These are phyloP conservation scores for Auricularia cornea DNA, from an alignment of 768 basidiomycete species.

Conservation along the genomic window DNA sequence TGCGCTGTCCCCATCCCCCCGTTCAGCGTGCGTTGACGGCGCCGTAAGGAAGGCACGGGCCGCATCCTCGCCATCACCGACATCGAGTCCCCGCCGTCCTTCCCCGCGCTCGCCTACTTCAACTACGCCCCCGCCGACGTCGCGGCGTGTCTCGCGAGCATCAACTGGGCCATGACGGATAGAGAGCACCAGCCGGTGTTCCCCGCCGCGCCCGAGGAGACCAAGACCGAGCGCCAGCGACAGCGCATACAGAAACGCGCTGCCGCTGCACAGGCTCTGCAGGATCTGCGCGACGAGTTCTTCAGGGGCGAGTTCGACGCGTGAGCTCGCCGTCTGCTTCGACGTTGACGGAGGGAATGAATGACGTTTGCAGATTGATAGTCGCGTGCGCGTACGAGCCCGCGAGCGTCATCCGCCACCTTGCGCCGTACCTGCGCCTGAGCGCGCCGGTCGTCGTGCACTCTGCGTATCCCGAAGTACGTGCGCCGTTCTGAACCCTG, in stretches of 20 bases:
- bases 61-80: conserved; percentile 78
- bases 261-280: conserved; percentile 51
- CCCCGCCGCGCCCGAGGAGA: conserved; percentile 50
- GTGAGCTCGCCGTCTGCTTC: conserved; percentile 32
- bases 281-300: conserved; percentile 64
- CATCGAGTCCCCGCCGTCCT: conserved; percentile 87
- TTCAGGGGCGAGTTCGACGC: conserved; percentile 86
- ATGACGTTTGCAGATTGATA: too few species aligned
- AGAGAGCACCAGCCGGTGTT: conserved; percentile 61
- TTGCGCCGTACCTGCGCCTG: conserved; percentile 72
- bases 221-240: conserved; percentile 66
- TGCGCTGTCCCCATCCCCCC: conserved; percentile 19
- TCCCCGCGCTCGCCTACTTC: conserved; percentile 75
- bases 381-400: conserved; percentile 83
- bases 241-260: conserved; percentile 70
- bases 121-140: conserved; percentile 60
- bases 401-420: conserved; percentile 62
- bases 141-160: conserved; percentile 47
- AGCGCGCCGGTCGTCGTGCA: conserved; percentile 84
- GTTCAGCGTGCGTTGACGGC: background rate
- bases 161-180: conserved; percentile 90
- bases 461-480: conserved; percentile 70
- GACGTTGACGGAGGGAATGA: conserved; percentile 3
- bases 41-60: conserved; percentile 55
- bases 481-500: too few species aligned